Base-by-base conservation (phyloP, 768 basidiomycete species). In the Phanerodontia chrysosporium region DNA sequence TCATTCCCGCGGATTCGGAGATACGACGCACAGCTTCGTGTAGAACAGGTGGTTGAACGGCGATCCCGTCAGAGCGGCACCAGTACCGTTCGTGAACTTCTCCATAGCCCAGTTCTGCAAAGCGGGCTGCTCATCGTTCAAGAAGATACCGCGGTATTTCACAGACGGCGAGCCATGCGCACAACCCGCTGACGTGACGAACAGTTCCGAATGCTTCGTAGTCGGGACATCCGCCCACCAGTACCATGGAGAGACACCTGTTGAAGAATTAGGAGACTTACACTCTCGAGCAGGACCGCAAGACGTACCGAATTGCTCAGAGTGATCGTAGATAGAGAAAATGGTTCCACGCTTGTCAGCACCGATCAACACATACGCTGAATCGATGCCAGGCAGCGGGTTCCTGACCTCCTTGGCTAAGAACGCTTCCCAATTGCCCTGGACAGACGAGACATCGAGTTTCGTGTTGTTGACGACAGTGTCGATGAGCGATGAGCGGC, bases 141-240 rank as follows among this genome's bases (percentile, higher is more conserved):
- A 71, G 75, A 90, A 86, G 45, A 89, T 80, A 14, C 83, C 88
- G 32, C 87, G 80, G 64, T 85, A 89, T 66, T 87, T 83, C 58
- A 90, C 85, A 8, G 82, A 83, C 2, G 88, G 87, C 16, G 76
- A 66, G 44, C 84, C 87, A 70, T 88, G 86, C 6, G 72, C 59
- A 58, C 76, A 77, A 0, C 73, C 72, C 7, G 69, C 46, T 1
- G 72, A 63, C 4, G 76, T 62, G 13, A 83, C 78, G 62, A 79
- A 83, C 25, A 89, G 60, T 35, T 80, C 69, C 12, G 74, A 67
- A 35, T 84, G 78, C 30, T 75, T 73, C 16, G 78, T 79, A 1
- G 79, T 76, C 8, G 85, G 85, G n/a, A 87, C 87, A 68, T 90
- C 87, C n/a, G 87, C 85, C 87, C 87, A 90, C 83, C 83, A 86